A percentile compares a stretch with the other conserved stretches of the same genome.
phyloP scores from a whole-genome alignment of 306 rosid species.

The Lithocarpus polystachyus region DNA sequence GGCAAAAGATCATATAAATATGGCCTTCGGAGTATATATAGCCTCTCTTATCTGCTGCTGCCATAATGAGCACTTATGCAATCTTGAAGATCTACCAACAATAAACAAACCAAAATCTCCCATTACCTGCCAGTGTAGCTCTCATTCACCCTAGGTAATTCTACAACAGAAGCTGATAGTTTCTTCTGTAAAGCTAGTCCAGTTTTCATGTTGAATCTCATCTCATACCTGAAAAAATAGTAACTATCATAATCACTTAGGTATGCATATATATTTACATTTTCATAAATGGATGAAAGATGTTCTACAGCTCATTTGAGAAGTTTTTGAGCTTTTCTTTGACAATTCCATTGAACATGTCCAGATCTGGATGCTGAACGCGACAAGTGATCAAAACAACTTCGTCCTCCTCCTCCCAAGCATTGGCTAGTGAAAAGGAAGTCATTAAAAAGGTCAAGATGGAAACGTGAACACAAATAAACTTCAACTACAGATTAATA shows the following conservation, averaged over 20 bases:
- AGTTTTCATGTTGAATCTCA: constrained; percentile 82
- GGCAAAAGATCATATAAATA: neutral
- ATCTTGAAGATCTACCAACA: neutral
- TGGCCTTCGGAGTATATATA: neutral
- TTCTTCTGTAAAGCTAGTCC: constrained; percentile 76
- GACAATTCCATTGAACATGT: constrained; percentile 55
- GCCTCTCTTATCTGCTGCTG: neutral
- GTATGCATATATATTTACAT: neutral
- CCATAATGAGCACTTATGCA: neutral
- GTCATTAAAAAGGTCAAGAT: constrained; percentile 24
- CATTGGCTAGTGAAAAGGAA: constrained; percentile 57
- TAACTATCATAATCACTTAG: constrained; percentile 13
- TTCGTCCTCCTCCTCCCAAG: constrained; percentile 99
- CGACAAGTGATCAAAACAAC: constrained; percentile 91
- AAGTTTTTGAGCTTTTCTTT: constrained; percentile 78
- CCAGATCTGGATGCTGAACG: constrained; percentile 63
- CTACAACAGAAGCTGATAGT: constrained; percentile 70
- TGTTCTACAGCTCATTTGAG: constrained; percentile 67
- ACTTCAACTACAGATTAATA: neutral
- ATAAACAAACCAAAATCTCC: constrained; percentile 1
- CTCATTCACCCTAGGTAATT: constrained; percentile 94
- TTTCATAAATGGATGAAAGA: constrained; percentile 12
- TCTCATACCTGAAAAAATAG: constrained; percentile 68
- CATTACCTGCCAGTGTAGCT: constrained; percentile 84
- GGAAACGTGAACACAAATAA: neutral